phyloP scores from a whole-genome alignment of 495 filamentous ascomycete genomes.

The Neurospora cerealis region DNA sequence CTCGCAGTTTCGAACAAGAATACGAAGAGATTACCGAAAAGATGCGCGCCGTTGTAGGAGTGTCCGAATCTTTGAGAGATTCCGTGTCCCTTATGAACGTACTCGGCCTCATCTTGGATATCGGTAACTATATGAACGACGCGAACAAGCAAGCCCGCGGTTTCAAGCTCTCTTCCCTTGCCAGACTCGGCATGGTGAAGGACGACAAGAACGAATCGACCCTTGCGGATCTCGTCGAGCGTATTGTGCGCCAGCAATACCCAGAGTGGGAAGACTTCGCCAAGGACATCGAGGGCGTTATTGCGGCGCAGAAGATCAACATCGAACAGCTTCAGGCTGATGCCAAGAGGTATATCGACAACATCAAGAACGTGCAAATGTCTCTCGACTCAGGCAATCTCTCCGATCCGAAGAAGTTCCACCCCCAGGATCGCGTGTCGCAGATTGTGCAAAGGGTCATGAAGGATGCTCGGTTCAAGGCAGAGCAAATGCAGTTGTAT shows the following conservation, averaged over 20 bases:
- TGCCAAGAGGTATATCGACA: slow-evolving; percentile 90
- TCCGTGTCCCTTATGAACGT: slow-evolving; percentile 92
- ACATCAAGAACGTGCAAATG: slow-evolving; percentile 83
- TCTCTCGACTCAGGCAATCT: slow-evolving; percentile 90
- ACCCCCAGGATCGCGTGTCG: slow-evolving; percentile 89
- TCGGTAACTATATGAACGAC: slow-evolving; percentile 99
- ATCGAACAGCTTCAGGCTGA: slow-evolving; percentile 84
- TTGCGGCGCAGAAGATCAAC: slow-evolving; percentile 83
- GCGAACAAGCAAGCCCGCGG: slow-evolving; percentile 95
- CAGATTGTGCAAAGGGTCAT: slow-evolving; percentile 86
- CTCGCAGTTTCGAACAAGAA: slow-evolving; percentile 74
- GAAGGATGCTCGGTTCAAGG: slow-evolving; percentile 94
- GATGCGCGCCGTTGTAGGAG: slow-evolving; percentile 68
- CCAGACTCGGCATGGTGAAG: slow-evolving; percentile 92
- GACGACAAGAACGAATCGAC: slow-evolving; percentile 97
- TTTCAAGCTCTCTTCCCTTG: slow-evolving; percentile 95
- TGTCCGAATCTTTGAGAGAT: slow-evolving; percentile 81
- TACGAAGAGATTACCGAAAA: slow-evolving; percentile 84
- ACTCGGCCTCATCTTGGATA: slow-evolving; percentile 88
- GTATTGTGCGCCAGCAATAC: slow-evolving; percentile 92
- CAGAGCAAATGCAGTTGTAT: slow-evolving; percentile 90
- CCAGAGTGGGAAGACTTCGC: slow-evolving; percentile 87
- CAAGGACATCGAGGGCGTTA: slow-evolving; percentile 74
- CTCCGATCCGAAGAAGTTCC: slow-evolving; percentile 94
- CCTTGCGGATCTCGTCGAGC: slow-evolving; percentile 93